Conservation (phyloP, 768 basidiomycete genomes). For the Tricholoma bakamatsutake region DNA sequence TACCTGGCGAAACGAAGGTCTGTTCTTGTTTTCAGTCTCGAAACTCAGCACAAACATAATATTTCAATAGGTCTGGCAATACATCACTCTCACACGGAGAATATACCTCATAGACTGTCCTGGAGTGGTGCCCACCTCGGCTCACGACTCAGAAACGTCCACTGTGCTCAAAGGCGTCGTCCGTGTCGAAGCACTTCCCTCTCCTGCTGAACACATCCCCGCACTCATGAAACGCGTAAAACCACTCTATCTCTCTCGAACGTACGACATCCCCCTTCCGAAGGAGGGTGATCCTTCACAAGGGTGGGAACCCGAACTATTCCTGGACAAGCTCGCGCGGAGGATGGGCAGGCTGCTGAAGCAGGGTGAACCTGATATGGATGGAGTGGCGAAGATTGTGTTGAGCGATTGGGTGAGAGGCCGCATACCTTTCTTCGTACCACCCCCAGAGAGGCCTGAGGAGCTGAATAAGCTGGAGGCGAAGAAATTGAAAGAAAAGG, state of each 20-base stretch:
- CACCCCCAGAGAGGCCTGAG: slow-evolving; percentile 80
- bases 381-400: slow-evolving; percentile 91
- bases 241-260: slow-evolving; percentile 84
- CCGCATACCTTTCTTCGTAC: slow-evolving; percentile 92
- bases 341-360: slow-evolving; percentile 90
- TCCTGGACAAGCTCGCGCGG: slow-evolving; percentile 80
- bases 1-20: slow-evolving; percentile 96
- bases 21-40: slow-evolving; percentile 17
- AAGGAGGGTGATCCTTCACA: slow-evolving; percentile 45
- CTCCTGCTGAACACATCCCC: slow-evolving; percentile 89
- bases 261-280: slow-evolving; percentile 67
- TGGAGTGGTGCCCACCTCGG: slow-evolving; percentile 93
- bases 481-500: slow-evolving; percentile 39
- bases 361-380: slow-evolving; percentile 90
- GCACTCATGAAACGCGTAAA: slow-evolving; percentile 87
- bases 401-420: slow-evolving; percentile 97
- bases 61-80: slow-evolving; percentile 82
- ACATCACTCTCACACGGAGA: slow-evolving; percentile 91
- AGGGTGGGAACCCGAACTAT: slow-evolving; percentile 67
- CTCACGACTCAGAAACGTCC: slow-evolving; percentile 82
- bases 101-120: slow-evolving; percentile 99
- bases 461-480: slow-evolving; percentile 64
- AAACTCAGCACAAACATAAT: slow-evolving; percentile 12
- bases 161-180: slow-evolving; percentile 97
- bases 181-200: slow-evolving; percentile 89